Percentiles rank a stretch among this genome's conserved stretches.
These are phyloP conservation scores for Chrysanthemum lavandulifolium DNA, from an alignment of 129 eudicot species.

Conservation along the genomic window DNA sequence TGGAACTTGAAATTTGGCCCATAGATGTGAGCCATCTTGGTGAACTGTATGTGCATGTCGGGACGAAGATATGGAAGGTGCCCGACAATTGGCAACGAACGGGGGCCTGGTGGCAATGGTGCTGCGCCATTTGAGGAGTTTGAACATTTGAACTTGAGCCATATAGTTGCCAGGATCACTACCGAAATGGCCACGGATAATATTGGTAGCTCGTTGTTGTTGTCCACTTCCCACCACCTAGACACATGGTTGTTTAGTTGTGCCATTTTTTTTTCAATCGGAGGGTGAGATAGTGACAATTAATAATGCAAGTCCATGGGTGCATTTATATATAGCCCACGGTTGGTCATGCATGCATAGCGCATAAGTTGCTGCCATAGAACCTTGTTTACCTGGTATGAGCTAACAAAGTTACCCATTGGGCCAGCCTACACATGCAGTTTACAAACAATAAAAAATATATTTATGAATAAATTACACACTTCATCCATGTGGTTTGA, in stretches of 20 bases:
- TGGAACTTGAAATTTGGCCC: slow-evolving; percentile 14
- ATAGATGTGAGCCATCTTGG: slow-evolving; percentile 10
- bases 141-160: neutral
- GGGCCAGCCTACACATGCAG: too few relatives aligned
- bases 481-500: too few relatives aligned
- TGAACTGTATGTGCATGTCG: slow-evolving; percentile 13
- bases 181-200: neutral
- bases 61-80: slow-evolving; percentile 14
- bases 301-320: neutral
- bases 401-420: neutral
- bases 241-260: neutral
- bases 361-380: too few relatives aligned
- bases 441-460: too few relatives aligned
- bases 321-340: neutral
- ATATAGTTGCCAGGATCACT: neutral
- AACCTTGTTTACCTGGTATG: too few relatives aligned
- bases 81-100: slow-evolving; percentile 12
- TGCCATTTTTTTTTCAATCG: neutral
- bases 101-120: slow-evolving; percentile 19
- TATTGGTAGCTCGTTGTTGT: neutral
- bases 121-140: neutral
- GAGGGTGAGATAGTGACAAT: neutral
- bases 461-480: too few relatives aligned
- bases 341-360: too few relatives aligned
- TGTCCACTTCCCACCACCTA: too few relatives aligned